phyloP scores from a whole-genome alignment of 768 basidiomycete genomes.

The Phanerodontia chrysosporium region DNA sequence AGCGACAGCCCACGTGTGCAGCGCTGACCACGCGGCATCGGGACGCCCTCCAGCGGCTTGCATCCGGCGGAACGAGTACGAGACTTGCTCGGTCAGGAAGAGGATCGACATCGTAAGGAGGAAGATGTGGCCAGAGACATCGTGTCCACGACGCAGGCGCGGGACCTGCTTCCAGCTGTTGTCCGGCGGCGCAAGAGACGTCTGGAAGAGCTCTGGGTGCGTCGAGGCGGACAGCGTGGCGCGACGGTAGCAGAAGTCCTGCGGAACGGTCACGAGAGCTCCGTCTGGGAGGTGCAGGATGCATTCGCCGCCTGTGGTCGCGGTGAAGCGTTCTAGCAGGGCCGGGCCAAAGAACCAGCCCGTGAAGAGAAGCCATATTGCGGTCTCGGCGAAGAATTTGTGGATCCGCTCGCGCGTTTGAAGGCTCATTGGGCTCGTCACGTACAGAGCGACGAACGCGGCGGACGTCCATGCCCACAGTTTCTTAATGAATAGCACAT shows the following conservation, averaged over 20 bases:
- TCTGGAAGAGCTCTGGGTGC: constrained; percentile 61
- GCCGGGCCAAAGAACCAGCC: constrained; percentile 88
- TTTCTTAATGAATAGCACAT: constrained; percentile 83
- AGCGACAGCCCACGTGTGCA: constrained; percentile 46
- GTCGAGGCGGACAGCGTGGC: constrained; percentile 50
- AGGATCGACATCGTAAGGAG: constrained; percentile 76
- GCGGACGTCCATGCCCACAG: constrained; percentile 89
- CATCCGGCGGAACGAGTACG: constrained; percentile 40
- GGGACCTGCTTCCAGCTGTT: constrained; percentile 49
- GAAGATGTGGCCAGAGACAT: constrained; percentile 92
- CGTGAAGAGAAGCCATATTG: constrained; percentile 71
- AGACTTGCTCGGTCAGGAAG: constrained; percentile 75
- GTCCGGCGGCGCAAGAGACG: constrained; percentile 33
- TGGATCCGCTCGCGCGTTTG: constrained; percentile 39
- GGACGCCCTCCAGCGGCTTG: not conserved
- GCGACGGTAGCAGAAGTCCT: constrained; percentile 51
- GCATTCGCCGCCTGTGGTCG: constrained; percentile 73
- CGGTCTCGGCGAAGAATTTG: constrained; percentile 57
- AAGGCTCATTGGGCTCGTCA: constrained; percentile 47
- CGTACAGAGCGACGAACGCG: constrained; percentile 55
- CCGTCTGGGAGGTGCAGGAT: constrained; percentile 59
- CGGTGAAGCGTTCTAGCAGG: constrained; percentile 61
- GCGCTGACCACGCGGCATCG: constrained; percentile 31
- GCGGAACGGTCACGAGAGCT: constrained; percentile 47
- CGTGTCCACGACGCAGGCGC: constrained; percentile 76